phyloP scores from a whole-genome alignment of 2,329 filamentous ascomycete species.

The Trichothecium roseum region DNA sequence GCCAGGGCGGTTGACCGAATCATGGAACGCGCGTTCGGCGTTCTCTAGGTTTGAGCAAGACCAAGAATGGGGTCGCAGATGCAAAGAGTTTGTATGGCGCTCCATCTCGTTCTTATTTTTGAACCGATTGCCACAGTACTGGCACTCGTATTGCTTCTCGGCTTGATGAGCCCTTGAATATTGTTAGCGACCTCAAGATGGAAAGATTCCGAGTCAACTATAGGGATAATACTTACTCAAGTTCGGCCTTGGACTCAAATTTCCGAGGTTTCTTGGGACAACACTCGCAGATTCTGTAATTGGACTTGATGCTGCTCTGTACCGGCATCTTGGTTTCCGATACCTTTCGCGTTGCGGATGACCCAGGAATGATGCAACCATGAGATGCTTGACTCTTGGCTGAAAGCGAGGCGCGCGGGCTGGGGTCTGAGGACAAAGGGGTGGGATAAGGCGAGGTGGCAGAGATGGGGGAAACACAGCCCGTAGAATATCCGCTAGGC shows the following conservation, averaged over 20 bases:
- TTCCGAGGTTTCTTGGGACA: constrained; percentile 97
- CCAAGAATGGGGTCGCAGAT: constrained; percentile 89
- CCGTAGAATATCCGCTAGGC: constrained; percentile 32
- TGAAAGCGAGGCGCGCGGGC: constrained; percentile 35
- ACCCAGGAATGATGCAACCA: constrained; percentile 34
- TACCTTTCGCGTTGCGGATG: constrained; percentile 39
- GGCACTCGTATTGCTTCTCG: constrained; percentile 93
- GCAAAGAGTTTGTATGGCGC: constrained; percentile 88
- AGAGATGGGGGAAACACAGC: constrained; percentile 39
- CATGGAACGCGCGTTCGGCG: constrained; percentile 77
- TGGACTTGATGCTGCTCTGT: constrained; percentile 29
- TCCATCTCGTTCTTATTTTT: constrained; percentile 99
- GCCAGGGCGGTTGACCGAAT: constrained; percentile 57
- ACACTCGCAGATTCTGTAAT: constrained; percentile 68
- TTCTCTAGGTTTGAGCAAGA: constrained; percentile 79
- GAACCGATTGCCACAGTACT: constrained; percentile 88
- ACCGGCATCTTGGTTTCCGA: constrained; percentile 37
- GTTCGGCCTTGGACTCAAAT: constrained; percentile 74
- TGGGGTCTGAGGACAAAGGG: constrained; percentile 36
- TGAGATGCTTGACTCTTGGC: constrained; percentile 17
- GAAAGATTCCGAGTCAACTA: not conserved
- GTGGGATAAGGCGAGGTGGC: constrained; percentile 39
- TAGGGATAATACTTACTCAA: constrained; percentile 53
- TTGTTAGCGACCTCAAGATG: constrained; percentile 9
- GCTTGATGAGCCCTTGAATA: constrained; percentile 66